Evolutionary conservation across 306 rosid genomes (phyloP).

Genomic region (Trichosanthes truncata): DNA sequence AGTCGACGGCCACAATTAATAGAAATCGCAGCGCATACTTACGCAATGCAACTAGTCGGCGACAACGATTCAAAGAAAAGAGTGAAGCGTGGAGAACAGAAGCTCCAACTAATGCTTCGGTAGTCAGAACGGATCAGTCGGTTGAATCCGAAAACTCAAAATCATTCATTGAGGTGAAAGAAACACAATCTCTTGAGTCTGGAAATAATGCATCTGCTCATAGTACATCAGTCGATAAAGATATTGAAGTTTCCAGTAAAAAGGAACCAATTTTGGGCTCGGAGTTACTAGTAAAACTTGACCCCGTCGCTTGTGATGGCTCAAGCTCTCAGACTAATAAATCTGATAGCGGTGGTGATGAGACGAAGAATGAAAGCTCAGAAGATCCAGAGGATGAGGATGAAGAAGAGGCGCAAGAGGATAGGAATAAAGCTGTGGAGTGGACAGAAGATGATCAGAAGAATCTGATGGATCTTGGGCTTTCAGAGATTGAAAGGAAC

Average conservation of each 20-base stretch:
- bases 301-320: constrained; percentile 10
- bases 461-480: constrained; percentile 64
- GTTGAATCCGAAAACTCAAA: not conserved
- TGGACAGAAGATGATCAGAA: constrained; percentile 85
- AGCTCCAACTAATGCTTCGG: not conserved
- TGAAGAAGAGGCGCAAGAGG: constrained; percentile 26
- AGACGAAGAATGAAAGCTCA: constrained; percentile 10
- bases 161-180: not conserved
- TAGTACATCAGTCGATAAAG: constrained; percentile 7
- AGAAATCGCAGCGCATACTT: constrained; percentile 22
- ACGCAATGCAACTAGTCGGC: constrained; percentile 33
- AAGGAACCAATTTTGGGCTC: constrained; percentile 17
- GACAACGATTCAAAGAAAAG: constrained; percentile 30
- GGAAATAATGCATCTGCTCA: constrained; percentile 22
- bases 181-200: not conserved
- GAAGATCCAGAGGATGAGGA: constrained; percentile 37
- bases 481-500: constrained; percentile 77
- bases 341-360: constrained; percentile 5
- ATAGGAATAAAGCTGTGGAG: constrained; percentile 44
- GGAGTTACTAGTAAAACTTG: constrained; percentile 22
- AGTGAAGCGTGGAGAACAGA: constrained; percentile 26
- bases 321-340: constrained; percentile 1
- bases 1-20: not conserved
- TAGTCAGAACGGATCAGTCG: not conserved
- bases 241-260: not conserved